phyloP scores from a whole-genome alignment of 805 yeast genomes.

The Blastobotrys mokoenaii region DNA sequence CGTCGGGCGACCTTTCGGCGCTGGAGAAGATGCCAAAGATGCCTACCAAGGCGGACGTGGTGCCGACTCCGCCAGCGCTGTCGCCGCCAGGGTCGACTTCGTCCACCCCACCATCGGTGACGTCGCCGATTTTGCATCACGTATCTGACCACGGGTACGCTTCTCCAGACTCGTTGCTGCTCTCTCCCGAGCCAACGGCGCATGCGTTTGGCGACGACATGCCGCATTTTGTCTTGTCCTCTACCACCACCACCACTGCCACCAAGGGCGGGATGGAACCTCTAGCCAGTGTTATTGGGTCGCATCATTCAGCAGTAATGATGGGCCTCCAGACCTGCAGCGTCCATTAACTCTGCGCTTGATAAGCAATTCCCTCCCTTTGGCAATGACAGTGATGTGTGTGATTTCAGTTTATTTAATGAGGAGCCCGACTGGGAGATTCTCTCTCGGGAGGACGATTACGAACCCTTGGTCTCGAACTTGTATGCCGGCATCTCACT shows the following conservation, averaged over 20 bases:
- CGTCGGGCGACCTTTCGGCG: slow-evolving; percentile 17
- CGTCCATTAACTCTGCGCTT: slow-evolving; percentile 1
- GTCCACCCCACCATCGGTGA: slow-evolving; percentile 1
- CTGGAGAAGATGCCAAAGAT: slow-evolving; percentile 8
- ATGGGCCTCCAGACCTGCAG: slow-evolving; percentile 6
- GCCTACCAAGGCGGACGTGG: neutral
- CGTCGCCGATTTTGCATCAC: neutral
- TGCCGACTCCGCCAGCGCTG: neutral
- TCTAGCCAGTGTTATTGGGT: slow-evolving; percentile 11
- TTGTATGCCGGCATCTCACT: neutral
- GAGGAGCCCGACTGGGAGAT: too few relatives aligned
- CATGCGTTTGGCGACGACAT: slow-evolving; percentile 3
- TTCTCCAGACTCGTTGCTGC: slow-evolving; percentile 16
- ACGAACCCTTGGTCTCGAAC: neutral
- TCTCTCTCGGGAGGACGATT: too few relatives aligned
- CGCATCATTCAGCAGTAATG: slow-evolving; percentile 29
- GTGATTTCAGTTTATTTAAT: too few relatives aligned
- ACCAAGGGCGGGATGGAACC: slow-evolving; percentile 2
- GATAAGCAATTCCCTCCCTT: neutral
- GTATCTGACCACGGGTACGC: slow-evolving; percentile 5
- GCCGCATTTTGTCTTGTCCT: neutral
- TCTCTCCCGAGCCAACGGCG: neutral
- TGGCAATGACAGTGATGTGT: neutral
- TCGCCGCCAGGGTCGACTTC: slow-evolving; percentile 2
- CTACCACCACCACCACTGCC: too few relatives aligned